Evolutionary conservation across 2,329 filamentous ascomycete species (phyloP), one percentile per base, ranked within the genome.

Genomic region (Botrytis squamosa): DNA sequence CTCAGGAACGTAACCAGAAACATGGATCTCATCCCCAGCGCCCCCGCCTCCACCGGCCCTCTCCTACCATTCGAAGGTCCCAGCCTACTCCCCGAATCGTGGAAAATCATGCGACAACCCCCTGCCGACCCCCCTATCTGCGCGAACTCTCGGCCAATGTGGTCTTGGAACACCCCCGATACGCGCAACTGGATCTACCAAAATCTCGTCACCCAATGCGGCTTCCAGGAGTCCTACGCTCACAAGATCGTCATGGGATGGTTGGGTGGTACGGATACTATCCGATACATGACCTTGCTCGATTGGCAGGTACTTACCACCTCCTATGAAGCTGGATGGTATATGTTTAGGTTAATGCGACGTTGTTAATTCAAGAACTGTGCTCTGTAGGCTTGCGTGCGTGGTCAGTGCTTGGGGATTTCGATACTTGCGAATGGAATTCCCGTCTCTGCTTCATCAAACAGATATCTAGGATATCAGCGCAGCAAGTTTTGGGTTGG

Each of bases 51-150:
- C 46, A 22, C 46, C 25, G 16, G 14, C 25, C 1, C 25, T 55
- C 49, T 25, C 22, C 0, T 10, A 16, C 12, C 14, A 14, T 55
- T n/a, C 25, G 4, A 14, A n/a, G 1, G 3, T n/a, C 25, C 22
- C 4, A 14, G 10, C 49, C 4, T 0, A 9, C 10, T 0, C 49
- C 25, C 0, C 22, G 4, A 6, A 22, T n/a, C 25, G 2, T 1
- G 5, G 25, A 7, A 2, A 2, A 1, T n/a, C 22, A 22, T 0
- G 4, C 49, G 5, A 52, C 49, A 52, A 52, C 49, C 10, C 3
- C 12, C 25, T 14, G 25, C 25, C 49, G 5, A 2, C 25, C 4
- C 12, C 25, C 5, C 1, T 3, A 55, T 42, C 12, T 42, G 40
- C 40, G 40, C 40, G 12, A 14, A 16, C 40, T 42, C 1, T 42